Evolutionary conservation across 2,329 filamentous ascomycete species (phyloP).

Genomic region (Fonsecaea pugnacius): DNA sequence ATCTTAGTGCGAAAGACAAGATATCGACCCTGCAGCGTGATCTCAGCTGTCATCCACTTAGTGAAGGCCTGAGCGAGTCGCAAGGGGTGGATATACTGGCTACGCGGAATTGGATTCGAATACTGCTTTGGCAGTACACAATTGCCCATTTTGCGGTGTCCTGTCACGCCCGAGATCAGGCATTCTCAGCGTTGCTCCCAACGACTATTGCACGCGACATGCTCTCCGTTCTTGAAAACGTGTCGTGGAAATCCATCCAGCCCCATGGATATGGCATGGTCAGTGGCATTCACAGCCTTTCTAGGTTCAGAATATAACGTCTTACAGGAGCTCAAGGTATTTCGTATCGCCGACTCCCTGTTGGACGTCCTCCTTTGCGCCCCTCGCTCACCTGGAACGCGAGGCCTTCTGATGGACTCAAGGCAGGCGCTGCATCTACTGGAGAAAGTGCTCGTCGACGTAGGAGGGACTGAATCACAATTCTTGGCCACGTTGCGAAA

Average conservation of each 20-base stretch:
- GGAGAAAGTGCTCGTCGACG: slow-evolving; percentile 12
- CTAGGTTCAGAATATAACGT: not conserved
- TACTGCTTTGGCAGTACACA: slow-evolving; percentile 18
- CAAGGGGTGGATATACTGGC: slow-evolving; percentile 14
- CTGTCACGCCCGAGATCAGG: slow-evolving; percentile 13
- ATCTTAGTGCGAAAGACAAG: not conserved
- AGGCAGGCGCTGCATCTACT: slow-evolving; percentile 10
- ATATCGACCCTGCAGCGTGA: slow-evolving; percentile 5
- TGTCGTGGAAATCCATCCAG: slow-evolving; percentile 16
- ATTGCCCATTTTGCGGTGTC: slow-evolving; percentile 15
- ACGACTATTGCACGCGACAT: slow-evolving; percentile 12
- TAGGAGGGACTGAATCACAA: slow-evolving; percentile 10
- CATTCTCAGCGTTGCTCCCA: slow-evolving; percentile 14
- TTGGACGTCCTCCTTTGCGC: slow-evolving; percentile 19
- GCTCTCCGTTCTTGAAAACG: slow-evolving; percentile 7
- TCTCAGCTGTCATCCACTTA: not conserved
- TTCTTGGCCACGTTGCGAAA: slow-evolving; percentile 10
- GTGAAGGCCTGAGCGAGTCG: slow-evolving; percentile 9
- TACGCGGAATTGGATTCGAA: slow-evolving; percentile 20
- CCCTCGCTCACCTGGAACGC: not conserved
- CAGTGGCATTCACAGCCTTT: not conserved
- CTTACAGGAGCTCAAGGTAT: slow-evolving; percentile 20
- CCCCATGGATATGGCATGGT: slow-evolving; percentile 21
- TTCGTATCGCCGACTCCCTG: slow-evolving; percentile 14
- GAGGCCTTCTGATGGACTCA: slow-evolving; percentile 4